phyloP scores from a whole-genome alignment of 805 yeast genomes.

The Candida ovalis region DNA sequence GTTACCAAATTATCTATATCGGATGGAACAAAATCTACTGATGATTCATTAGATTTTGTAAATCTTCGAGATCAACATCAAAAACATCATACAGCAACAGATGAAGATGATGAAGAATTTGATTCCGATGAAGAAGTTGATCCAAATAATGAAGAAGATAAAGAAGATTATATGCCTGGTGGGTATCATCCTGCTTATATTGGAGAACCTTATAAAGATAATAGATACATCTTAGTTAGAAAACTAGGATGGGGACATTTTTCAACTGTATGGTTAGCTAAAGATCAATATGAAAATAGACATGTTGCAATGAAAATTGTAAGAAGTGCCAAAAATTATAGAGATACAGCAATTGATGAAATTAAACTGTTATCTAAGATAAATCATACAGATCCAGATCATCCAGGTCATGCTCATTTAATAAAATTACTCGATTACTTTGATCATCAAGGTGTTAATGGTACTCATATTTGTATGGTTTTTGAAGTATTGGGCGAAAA shows the following conservation, averaged over 20 bases:
- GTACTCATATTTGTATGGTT: slow-evolving; percentile 93
- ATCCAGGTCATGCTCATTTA: slow-evolving; percentile 79
- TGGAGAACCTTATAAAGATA: slow-evolving; percentile 77
- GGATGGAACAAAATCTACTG: slow-evolving; percentile 3
- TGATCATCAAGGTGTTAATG: slow-evolving; percentile 85
- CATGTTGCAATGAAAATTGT: slow-evolving; percentile 96
- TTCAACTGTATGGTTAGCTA: slow-evolving; percentile 92
- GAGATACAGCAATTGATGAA: slow-evolving; percentile 94
- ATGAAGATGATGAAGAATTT: slow-evolving; percentile 33
- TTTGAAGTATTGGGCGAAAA: slow-evolving; percentile 97
- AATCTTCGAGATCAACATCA: not conserved
- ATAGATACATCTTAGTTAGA: slow-evolving; percentile 72
- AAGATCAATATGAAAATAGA: slow-evolving; percentile 47
- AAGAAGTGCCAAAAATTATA: slow-evolving; percentile 82
- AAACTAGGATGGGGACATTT: slow-evolving; percentile 99
- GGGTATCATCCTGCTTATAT: slow-evolving; percentile 94
- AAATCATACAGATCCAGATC: slow-evolving; percentile 57
- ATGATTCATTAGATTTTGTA: slow-evolving; percentile 3
- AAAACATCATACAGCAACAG: slow-evolving; percentile 20
- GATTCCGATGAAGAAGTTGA: slow-evolving; percentile 31
- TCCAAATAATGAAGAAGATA: slow-evolving; percentile 71
- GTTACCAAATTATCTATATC: slow-evolving; percentile 13
- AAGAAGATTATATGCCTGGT: slow-evolving; percentile 81
- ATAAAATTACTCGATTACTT: slow-evolving; percentile 81
- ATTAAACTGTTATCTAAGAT: slow-evolving; percentile 71